Evolutionary conservation across 306 rosid species (phyloP).

Genomic region (Fragaria iinumae): DNA sequence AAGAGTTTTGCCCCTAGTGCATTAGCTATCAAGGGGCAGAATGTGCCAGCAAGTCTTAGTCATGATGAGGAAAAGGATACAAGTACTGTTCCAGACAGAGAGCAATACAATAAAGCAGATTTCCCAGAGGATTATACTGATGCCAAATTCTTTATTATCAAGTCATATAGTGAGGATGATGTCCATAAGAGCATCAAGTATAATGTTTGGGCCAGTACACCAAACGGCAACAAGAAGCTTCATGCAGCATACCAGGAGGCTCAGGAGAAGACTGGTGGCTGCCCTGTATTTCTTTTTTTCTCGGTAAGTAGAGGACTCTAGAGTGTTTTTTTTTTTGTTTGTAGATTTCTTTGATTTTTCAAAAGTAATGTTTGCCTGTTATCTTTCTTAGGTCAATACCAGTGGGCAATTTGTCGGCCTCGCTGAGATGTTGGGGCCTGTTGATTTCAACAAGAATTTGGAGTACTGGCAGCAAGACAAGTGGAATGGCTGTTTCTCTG

Average conservation of each 20-base stretch:
- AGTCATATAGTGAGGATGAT: conserved; percentile 97
- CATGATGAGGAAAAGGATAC: conserved; percentile 69
- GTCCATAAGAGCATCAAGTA: conserved; percentile 95
- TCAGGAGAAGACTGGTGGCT: conserved; percentile 73
- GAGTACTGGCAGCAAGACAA: conserved; percentile 99
- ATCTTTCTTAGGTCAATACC: conserved; percentile 69
- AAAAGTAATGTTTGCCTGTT: background rate
- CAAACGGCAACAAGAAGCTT: conserved; percentile 94
- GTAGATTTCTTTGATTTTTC: background rate
- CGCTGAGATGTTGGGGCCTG: conserved; percentile 94
- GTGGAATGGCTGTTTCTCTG: conserved; percentile 97
- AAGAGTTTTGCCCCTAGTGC: conserved; percentile 56
- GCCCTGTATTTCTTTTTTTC: conserved; percentile 77
- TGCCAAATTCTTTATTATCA: conserved; percentile 77
- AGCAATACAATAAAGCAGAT: conserved; percentile 64
- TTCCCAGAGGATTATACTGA: conserved; percentile 64
- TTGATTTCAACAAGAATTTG: conserved; percentile 78
- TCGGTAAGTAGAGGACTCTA: conserved; percentile 47
- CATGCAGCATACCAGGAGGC: conserved; percentile 94
- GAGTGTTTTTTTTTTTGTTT: background rate
- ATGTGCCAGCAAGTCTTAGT: conserved; percentile 36
- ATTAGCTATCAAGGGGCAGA: conserved; percentile 70
- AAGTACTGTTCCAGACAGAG: conserved; percentile 49
- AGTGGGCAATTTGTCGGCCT: conserved; percentile 98
- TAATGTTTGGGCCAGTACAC: conserved; percentile 97